These are phyloP conservation scores for Entomortierella parvispora DNA, from an alignment of 192 early-diverging fungal genomes.

Conservation along the genomic window DNA sequence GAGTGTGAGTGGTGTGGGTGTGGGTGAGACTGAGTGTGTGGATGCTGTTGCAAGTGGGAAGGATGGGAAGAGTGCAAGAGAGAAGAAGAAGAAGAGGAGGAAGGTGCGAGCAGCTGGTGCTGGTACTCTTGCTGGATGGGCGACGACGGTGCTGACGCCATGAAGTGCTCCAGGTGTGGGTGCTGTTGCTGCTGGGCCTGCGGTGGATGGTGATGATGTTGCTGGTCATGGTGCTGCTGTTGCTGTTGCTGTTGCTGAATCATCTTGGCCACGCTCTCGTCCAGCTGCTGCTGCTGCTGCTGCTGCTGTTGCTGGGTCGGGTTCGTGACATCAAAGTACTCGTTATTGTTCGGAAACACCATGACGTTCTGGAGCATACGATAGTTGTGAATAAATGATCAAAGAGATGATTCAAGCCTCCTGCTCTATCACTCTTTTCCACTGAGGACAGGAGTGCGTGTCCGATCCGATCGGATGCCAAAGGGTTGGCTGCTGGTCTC, in stretches of 20 bases:
- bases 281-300: conserved; percentile 18
- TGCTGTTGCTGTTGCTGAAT: conserved; percentile 2
- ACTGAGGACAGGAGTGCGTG: neutral
- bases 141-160: conserved; percentile 26
- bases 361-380: conserved; percentile 27
- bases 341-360: conserved; percentile 39
- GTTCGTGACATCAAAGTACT: conserved; percentile 34
- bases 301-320: conserved; percentile 30
- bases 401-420: neutral
- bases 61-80: conserved; percentile 10
- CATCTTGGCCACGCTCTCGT: neutral
- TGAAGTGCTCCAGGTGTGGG: neutral
- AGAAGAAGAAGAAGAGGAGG: neutral
- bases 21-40: neutral
- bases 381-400: neutral
- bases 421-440: neutral
- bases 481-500: too few species aligned
- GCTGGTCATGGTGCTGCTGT: conserved; percentile 6
- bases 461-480: too few species aligned
- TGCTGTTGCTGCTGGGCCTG: neutral
- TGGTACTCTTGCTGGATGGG: conserved; percentile 55
- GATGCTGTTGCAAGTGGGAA: conserved; percentile 4
- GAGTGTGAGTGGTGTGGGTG: neutral
- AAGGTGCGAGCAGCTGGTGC: conserved; percentile 43
- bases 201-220: conserved; percentile 1